Evolutionary conservation across 1,284 basidiomycete species (phyloP).

Genomic region (Singerocomus inundabilis): DNA sequence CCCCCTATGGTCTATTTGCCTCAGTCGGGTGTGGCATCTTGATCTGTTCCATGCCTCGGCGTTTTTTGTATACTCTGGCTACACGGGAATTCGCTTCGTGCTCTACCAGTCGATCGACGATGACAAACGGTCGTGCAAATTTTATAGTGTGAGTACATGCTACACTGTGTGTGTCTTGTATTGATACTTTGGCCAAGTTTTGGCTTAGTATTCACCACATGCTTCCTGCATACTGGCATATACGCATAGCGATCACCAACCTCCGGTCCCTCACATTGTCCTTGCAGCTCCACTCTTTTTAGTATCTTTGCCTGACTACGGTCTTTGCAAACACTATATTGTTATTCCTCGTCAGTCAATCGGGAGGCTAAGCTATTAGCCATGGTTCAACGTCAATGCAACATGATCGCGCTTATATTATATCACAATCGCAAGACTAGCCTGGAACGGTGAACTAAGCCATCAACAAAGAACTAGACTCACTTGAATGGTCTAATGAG

Average conservation of each 20-base stretch:
- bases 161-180: background rate
- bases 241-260: slow-evolving; percentile 1
- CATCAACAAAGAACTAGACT: too few relatives aligned
- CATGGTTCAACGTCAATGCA: too few relatives aligned
- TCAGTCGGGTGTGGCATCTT: slow-evolving; percentile 22
- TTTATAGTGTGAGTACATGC: slow-evolving; percentile 26
- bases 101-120: slow-evolving; percentile 15
- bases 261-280: background rate
- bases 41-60: slow-evolving; percentile 7
- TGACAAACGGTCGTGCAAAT: slow-evolving; percentile 28
- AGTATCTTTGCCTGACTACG: background rate
- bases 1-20: slow-evolving; percentile 27
- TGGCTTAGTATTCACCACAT: slow-evolving; percentile 27
- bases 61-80: slow-evolving; percentile 19
- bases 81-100: slow-evolving; percentile 25
- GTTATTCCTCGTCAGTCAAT: background rate
- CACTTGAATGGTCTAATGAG: too few relatives aligned
- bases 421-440: too few relatives aligned
- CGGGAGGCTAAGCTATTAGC: background rate
- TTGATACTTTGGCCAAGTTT: slow-evolving; percentile 15
- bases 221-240: slow-evolving; percentile 24
- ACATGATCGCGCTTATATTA: too few relatives aligned
- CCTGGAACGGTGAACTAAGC: too few relatives aligned
- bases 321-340: background rate
- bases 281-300: background rate